These are phyloP conservation scores for Kurtzmaniella fragi DNA, from an alignment of 805 yeast genomes.

Conservation along the genomic window DNA sequence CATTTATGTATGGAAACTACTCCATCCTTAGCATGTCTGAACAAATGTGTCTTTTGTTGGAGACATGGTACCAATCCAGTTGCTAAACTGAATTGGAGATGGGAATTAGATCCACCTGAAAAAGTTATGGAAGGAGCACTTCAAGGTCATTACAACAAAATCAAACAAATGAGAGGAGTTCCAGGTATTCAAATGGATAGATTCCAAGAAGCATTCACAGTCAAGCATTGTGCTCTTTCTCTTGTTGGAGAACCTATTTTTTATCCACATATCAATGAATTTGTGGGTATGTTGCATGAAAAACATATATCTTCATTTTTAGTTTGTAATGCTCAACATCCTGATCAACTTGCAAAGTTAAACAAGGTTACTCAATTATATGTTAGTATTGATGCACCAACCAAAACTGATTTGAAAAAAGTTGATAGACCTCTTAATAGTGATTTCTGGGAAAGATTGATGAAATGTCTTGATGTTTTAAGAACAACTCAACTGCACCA, in stretches of 20 bases:
- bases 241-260: constrained; percentile 94
- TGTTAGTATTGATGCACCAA: constrained; percentile 93
- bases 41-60: constrained; percentile 96
- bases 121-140: constrained; percentile 79
- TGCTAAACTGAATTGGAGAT: constrained; percentile 86
- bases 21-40: constrained; percentile 89
- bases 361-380: constrained; percentile 83
- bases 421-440: constrained; percentile 86
- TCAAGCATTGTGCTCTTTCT: constrained; percentile 87
- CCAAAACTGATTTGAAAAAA: constrained; percentile 69
- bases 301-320: constrained; percentile 78
- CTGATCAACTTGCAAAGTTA: constrained; percentile 67
- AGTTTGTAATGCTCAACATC: constrained; percentile 96
- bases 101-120: constrained; percentile 92
- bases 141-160: constrained; percentile 84
- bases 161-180: constrained; percentile 91
- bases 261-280: constrained; percentile 86
- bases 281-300: constrained; percentile 74
- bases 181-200: constrained; percentile 90
- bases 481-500: constrained; percentile 71
- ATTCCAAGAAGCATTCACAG: constrained; percentile 85
- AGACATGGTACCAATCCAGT: constrained; percentile 97
- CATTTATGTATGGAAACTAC: constrained; percentile 96
- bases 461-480: constrained; percentile 74
- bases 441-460: constrained; percentile 89